Evolutionary conservation across 2,329 filamentous ascomycete species (phyloP), one percentile per base, ranked within the genome.

Genomic region (Didymosphaeria variabile): DNA sequence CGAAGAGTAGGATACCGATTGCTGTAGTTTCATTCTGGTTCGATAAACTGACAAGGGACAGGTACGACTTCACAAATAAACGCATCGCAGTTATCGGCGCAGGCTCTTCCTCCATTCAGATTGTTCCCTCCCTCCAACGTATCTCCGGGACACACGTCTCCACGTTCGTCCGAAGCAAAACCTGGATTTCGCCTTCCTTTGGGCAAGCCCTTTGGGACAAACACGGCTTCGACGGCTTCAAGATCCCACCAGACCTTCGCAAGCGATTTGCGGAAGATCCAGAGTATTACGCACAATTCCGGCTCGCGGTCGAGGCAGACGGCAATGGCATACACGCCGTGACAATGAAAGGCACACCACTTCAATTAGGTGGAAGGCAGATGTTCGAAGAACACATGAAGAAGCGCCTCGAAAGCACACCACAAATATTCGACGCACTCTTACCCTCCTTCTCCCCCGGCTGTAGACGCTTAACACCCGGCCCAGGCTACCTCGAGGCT

Each of bases 401-500:
- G 55, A 60, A 74, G 21, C 65, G 78, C 10, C 67, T 83, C 5
- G 67, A 68, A 44, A 71, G 67, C 56, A 72, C 73, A 23, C 79
- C 79, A 0, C 72, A 82, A 12, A 78, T 81, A 55, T 79, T 78
- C 61, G 75, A 80, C 17, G 70, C 74, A 38, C 68, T 83, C 2
- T 72, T 80, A 17, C 82, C 82, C 0, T 69, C 68, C 5, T 84
- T 82, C 61, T 73, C 79, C 0, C 79, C 79, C 7, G 83, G 83
- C 1, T 86, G 83, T 58, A 75, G 83, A 10, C 76, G 84, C 2
- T 65, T 84, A 19, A 85, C 84, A 0, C 84, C 84, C 0, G 84
- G 83, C 0, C 81, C 81, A 26, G 83, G 84, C 0, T 86, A 84
- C 65, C 79, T 86, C 9, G 82, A 85, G 66, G 81, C 84, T 2